Conservation (phyloP, 202 grass and related monocot species). For the Carex arenaria region DNA sequence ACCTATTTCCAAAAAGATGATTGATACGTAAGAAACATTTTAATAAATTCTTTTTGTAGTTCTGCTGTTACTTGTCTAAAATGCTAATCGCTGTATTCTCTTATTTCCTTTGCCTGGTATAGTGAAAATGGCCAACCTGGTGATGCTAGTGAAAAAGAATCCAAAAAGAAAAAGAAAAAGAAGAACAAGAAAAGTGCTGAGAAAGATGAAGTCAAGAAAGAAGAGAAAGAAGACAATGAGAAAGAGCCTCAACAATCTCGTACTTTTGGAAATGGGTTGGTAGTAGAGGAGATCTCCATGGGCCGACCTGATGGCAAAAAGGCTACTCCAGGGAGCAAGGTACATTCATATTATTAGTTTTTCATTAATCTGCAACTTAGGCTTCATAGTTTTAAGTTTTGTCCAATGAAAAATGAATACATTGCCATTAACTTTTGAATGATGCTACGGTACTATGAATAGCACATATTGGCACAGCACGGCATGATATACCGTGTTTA, state of each 20-base stretch:
- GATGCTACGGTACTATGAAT: too few species aligned
- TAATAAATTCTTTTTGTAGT: constrained; percentile 11
- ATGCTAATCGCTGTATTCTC: not conserved
- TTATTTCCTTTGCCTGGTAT: not conserved
- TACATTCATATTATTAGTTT: constrained; percentile 27
- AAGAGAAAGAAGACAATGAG: constrained; percentile 19
- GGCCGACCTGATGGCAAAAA: constrained; percentile 86
- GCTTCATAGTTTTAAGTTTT: not conserved
- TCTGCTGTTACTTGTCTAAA: not conserved
- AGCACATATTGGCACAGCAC: too few species aligned
- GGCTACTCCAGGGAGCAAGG: constrained; percentile 57
- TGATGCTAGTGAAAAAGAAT: constrained; percentile 25
- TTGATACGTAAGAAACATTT: constrained; percentile 36
- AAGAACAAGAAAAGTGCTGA: constrained; percentile 46
- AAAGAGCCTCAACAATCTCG: constrained; percentile 43
- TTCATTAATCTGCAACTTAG: not conserved
- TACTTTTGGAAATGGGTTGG: constrained; percentile 80
- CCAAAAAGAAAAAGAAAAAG: constrained; percentile 61
- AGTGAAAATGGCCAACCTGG: constrained; percentile 31
- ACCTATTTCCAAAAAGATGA: constrained; percentile 21
- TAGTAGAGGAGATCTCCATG: constrained; percentile 54
- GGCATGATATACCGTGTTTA: too few species aligned
- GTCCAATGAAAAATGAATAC: not conserved
- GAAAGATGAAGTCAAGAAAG: constrained; percentile 28
- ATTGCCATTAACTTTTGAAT: not conserved